These are phyloP conservation scores for Phylloporus arenicola DNA, from an alignment of 768 basidiomycete genomes.

Conservation along the genomic window DNA sequence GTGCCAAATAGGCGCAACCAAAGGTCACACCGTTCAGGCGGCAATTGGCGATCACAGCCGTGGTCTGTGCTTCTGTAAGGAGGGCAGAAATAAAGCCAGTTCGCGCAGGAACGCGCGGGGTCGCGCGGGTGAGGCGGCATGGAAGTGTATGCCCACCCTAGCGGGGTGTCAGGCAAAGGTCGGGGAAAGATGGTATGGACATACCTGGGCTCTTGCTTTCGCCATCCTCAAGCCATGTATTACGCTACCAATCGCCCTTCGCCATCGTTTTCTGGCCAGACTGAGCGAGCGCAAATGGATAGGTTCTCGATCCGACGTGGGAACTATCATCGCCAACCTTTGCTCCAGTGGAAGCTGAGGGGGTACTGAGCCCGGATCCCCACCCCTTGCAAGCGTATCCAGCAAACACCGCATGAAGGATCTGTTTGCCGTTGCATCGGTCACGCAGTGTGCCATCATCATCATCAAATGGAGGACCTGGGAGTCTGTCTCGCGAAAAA, in stretches of 20 bases:
- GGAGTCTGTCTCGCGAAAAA: slow-evolving; percentile 10
- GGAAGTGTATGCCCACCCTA: slow-evolving; percentile 59
- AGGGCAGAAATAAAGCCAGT: slow-evolving; percentile 22
- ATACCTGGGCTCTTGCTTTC: slow-evolving; percentile 32
- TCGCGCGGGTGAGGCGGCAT: slow-evolving; percentile 34
- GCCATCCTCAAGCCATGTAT: slow-evolving; percentile 31
- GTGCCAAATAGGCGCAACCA: slow-evolving; percentile 42
- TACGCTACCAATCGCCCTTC: slow-evolving; percentile 36
- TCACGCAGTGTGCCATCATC: slow-evolving; percentile 44
- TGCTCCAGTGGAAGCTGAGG: slow-evolving; percentile 28
- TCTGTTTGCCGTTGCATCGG: slow-evolving; percentile 44
- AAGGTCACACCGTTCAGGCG: slow-evolving; percentile 42
- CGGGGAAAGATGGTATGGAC: neutral
- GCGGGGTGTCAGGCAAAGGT: neutral
- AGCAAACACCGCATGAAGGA: slow-evolving; percentile 43
- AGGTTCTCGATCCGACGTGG: slow-evolving; percentile 33
- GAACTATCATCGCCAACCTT: slow-evolving; percentile 36
- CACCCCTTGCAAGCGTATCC: slow-evolving; percentile 31
- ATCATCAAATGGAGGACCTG: slow-evolving; percentile 42
- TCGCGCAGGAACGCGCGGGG: slow-evolving; percentile 34
- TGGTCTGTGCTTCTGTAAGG: slow-evolving; percentile 30
- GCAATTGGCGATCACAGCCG: slow-evolving; percentile 34
- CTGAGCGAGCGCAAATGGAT: slow-evolving; percentile 24
- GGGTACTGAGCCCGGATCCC: neutral
- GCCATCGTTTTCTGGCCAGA: slow-evolving; percentile 39